Conservation (phyloP, 257 asterid species). For the Catharanthus roseus region DNA sequence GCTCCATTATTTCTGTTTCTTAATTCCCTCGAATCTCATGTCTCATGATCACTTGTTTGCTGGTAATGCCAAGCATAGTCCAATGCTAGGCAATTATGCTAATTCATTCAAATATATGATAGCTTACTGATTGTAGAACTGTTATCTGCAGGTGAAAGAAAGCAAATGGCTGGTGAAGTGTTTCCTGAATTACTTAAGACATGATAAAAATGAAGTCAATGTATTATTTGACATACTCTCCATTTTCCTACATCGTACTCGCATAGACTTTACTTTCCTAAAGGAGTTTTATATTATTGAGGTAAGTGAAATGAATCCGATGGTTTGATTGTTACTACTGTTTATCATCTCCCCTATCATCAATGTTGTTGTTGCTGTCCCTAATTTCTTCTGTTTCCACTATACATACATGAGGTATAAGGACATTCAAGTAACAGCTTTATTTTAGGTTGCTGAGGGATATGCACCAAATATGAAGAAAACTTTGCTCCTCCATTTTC, state of each 20-base stretch:
- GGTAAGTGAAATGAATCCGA: slow-evolving; percentile 41
- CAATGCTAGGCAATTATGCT: background rate
- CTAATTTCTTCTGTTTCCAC: slow-evolving; percentile 12
- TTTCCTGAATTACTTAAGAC: slow-evolving; percentile 84
- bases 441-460: slow-evolving; percentile 85
- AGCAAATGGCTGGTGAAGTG: slow-evolving; percentile 99
- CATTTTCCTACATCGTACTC: slow-evolving; percentile 81
- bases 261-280: slow-evolving; percentile 92
- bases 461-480: slow-evolving; percentile 89
- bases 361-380: background rate
- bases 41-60: background rate
- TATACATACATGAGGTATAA: too few relatives aligned
- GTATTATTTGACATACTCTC: slow-evolving; percentile 89
- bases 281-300: slow-evolving; percentile 96
- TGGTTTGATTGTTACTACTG: background rate
- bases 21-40: background rate
- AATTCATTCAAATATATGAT: slow-evolving; percentile 3
- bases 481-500: slow-evolving; percentile 80
- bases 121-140: slow-evolving; percentile 14
- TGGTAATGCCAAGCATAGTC: background rate
- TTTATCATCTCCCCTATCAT: background rate
- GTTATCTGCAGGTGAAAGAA: slow-evolving; percentile 80
- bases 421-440: slow-evolving; percentile 15
- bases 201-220: slow-evolving; percentile 80
- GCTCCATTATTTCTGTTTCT: background rate